Conservation (phyloP, 768 basidiomycete species). For the Sporobolomyces phaffii region DNA sequence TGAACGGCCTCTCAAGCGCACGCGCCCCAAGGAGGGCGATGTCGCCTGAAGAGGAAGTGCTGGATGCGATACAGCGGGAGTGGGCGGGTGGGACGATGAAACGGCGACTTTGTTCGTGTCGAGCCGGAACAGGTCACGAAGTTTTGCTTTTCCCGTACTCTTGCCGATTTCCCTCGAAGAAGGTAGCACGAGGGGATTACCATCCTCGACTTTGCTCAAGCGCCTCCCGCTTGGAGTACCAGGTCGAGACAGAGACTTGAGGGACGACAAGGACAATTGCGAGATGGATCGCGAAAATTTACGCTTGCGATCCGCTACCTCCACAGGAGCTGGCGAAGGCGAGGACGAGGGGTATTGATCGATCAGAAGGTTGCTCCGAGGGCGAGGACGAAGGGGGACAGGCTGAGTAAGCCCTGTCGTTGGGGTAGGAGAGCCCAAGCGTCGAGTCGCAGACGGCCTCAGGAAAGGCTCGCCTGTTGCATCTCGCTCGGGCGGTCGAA, state of each 20-base stretch:
- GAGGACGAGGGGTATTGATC: not conserved
- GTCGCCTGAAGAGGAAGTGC: not conserved
- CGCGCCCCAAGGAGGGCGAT: not conserved
- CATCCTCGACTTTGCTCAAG: not conserved
- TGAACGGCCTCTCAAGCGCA: not conserved
- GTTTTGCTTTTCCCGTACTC: slow-evolving; percentile 2
- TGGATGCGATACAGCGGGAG: not conserved
- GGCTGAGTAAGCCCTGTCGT: too few species aligned
- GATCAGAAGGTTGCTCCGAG: not conserved
- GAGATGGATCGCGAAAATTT: slow-evolving; percentile 25
- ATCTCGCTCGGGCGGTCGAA: too few species aligned
- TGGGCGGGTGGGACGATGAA: not conserved
- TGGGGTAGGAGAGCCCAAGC: too few species aligned
- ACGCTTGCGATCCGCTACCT: not conserved
- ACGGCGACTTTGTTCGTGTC: not conserved
- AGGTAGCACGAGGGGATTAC: not conserved
- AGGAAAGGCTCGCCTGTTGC: too few species aligned
- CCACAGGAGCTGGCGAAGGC: not conserved
- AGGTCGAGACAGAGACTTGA: not conserved
- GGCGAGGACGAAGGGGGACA: not conserved
- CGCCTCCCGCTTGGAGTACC: not conserved
- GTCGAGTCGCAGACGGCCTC: too few species aligned
- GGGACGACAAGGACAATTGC: not conserved
- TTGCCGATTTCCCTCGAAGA: not conserved
- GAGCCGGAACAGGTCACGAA: not conserved